Base-by-base conservation (phyloP, 441 rosid genomes). In the Gossypium armourianum region DNA sequence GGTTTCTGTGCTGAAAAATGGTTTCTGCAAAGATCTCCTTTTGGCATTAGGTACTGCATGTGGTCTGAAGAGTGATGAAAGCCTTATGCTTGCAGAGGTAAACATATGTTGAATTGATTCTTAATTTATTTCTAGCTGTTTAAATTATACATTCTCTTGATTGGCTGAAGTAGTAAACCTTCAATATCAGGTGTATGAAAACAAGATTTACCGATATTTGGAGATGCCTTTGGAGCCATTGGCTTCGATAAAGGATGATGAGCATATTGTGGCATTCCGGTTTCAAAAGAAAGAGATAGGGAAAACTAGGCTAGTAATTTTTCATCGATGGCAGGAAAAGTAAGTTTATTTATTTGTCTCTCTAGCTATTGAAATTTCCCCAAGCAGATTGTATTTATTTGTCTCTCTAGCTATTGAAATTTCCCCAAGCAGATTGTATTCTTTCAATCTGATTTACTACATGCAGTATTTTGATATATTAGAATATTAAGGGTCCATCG, bases 251-350 rank as follows among this genome's bases (percentile, higher is more conserved):
- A 88, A 80, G 70, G 89, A 84, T 67, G 88, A 75, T 60, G 90
- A 88, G 55, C 82, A 43, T 69, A 71, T 88, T 68, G 93, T 83
- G 62, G 93, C 90, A 2, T 88, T 84, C 71, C 83, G 88, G 56
- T 79, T 90, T 72, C 77, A 82, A 29, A 84, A 77, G 16, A 85
- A 83, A 74, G 84, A 69, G 76, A 52, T 72, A 1, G 93, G 92
- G 15, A 88, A 87, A 80, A 84, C 62, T 76, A 93, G 73, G 74
- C 80, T 93, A 36, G 90, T 86, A 85, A 76, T 93, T 28, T 78
- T 84, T 66, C 90, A 87, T 75, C 82, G 85, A 55, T 78, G 81
- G 81, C 76, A 63, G 55, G 87, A 82, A 68, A 87, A 82, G 98
- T 93, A 73, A 82, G 84, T 45, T 74, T 49, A 19, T 36, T 36